phyloP scores from a whole-genome alignment of 2,329 filamentous ascomycete species.

The Kalmusia sp. region DNA sequence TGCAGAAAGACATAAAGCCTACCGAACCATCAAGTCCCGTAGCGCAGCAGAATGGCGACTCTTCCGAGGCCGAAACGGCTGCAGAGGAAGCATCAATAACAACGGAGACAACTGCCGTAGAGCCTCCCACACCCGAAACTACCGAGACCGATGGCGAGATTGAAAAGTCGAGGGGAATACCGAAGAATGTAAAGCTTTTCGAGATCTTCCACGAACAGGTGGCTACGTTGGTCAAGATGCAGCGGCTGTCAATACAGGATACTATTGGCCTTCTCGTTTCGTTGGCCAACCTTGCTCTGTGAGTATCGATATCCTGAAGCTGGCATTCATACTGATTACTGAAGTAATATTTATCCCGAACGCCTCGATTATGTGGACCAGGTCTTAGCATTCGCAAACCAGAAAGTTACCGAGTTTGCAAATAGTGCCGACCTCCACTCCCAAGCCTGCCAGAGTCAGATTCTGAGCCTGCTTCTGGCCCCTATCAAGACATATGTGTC shows the following conservation, averaged over 20 bases:
- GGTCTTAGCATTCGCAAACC: constrained; percentile 84
- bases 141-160: constrained; percentile 51
- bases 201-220: constrained; percentile 98
- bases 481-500: constrained; percentile 90
- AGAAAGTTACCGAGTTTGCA: constrained; percentile 85
- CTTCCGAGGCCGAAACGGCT: constrained; percentile 33
- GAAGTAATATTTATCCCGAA: constrained; percentile 87
- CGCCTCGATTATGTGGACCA: constrained; percentile 94
- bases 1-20: constrained; percentile 66
- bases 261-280: constrained; percentile 95
- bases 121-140: constrained; percentile 22
- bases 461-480: constrained; percentile 87
- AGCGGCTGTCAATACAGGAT: constrained; percentile 91
- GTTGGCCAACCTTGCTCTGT: constrained; percentile 86
- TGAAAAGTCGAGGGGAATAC: constrained; percentile 64
- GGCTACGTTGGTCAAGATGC: constrained; percentile 88
- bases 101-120: constrained; percentile 37
- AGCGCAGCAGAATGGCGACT: constrained; percentile 45
- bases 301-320: constrained; percentile 31
- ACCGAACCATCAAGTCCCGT: constrained; percentile 27
- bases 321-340: constrained; percentile 29
- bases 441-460: constrained; percentile 82
- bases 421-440: constrained; percentile 97
- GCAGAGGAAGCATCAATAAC: constrained; percentile 38
- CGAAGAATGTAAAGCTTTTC: constrained; percentile 85